Percentiles rank a stretch among this genome's conserved stretches.
Evolutionary conservation across 2,329 filamentous ascomycete species (phyloP).

Genomic region (Rhynchosporium graminicola): DNA sequence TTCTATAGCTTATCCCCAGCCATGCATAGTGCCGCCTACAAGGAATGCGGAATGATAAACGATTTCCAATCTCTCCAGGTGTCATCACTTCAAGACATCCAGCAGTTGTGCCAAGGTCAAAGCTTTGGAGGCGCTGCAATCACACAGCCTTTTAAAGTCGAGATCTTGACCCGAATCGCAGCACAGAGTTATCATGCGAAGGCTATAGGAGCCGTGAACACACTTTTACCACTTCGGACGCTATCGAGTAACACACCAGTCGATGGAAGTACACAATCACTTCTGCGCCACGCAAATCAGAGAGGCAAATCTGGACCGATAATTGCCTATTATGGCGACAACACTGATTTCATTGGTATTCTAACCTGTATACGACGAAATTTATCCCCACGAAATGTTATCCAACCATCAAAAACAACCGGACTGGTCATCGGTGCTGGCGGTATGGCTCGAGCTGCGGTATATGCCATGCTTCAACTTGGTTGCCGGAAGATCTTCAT

Average conservation of each 20-base stretch:
- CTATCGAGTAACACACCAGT: slow-evolving; percentile 44
- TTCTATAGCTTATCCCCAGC: slow-evolving; percentile 73
- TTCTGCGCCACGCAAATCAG: slow-evolving; percentile 46
- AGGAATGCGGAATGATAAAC: slow-evolving; percentile 68
- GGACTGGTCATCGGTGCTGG: slow-evolving; percentile 65
- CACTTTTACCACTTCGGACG: slow-evolving; percentile 66
- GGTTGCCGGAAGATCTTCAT: slow-evolving; percentile 76
- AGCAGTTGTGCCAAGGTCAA: slow-evolving; percentile 62
- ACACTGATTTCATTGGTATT: slow-evolving; percentile 82
- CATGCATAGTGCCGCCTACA: slow-evolving; percentile 74
- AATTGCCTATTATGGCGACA: slow-evolving; percentile 72
- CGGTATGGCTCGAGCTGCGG: slow-evolving; percentile 76
- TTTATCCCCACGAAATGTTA: slow-evolving; percentile 69
- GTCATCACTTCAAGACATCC: slow-evolving; percentile 61
- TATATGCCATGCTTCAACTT: slow-evolving; percentile 77
- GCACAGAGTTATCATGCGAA: slow-evolving; percentile 70
- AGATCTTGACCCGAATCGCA: slow-evolving; percentile 65
- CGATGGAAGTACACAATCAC: slow-evolving; percentile 48
- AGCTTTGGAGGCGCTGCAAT: slow-evolving; percentile 73
- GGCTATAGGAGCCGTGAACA: slow-evolving; percentile 77
- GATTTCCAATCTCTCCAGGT: slow-evolving; percentile 66
- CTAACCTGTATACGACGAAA: slow-evolving; percentile 71
- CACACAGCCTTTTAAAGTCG: slow-evolving; percentile 73
- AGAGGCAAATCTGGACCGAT: slow-evolving; percentile 67
- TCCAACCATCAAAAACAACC: slow-evolving; percentile 48